Evolutionary conservation across 805 yeast genomes (phyloP), one percentile per base, ranked within the genome.

Genomic region (Candida gorgasii): DNA sequence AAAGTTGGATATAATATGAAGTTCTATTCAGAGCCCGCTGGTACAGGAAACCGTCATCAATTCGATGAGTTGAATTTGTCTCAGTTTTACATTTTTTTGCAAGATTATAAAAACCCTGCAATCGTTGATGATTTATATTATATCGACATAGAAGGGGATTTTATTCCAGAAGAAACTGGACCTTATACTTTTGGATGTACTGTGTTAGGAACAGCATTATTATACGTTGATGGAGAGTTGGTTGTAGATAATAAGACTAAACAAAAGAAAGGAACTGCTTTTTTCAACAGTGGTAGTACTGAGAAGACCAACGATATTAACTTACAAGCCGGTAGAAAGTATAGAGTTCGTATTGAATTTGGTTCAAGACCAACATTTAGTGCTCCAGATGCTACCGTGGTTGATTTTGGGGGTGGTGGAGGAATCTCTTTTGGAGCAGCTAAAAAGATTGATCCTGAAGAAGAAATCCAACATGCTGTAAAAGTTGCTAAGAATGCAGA

Each of bases 231-330:
- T 51, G 82, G 61, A 43, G 49, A 74, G 52, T 59, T 78, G 44
- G 63, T 82, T 29, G 74, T 79, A 28, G 84, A 81, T 55, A 79
- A 80, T 61, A 72, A 68, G 50, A 73, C 78, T 26, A 54, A 67
- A 20, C 86, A 81, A 61, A 57, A 47, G 5, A 56, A 51, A 18
- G 86, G 84, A 6, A 53, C 61, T n/a, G 57, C 74, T 2, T 80
- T 79, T 62, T 76, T 76, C 52, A 55, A 62, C 44, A 71, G 75
- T 12, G 56, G 66, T 44, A 84, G 83, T 34, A 69, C 84, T 12
- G 58, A 67, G 22, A 83, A 78, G 51, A 63, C 57, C 8, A 72
- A 69, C 5, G 39, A 52, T 2, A 55, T 72, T 22, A 27, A 48
- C 1, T 59, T 79, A 45, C 66, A 67, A 45, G 66, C 63, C 43